phyloP scores from a whole-genome alignment of 306 rosid species.

The Prunus mume region DNA sequence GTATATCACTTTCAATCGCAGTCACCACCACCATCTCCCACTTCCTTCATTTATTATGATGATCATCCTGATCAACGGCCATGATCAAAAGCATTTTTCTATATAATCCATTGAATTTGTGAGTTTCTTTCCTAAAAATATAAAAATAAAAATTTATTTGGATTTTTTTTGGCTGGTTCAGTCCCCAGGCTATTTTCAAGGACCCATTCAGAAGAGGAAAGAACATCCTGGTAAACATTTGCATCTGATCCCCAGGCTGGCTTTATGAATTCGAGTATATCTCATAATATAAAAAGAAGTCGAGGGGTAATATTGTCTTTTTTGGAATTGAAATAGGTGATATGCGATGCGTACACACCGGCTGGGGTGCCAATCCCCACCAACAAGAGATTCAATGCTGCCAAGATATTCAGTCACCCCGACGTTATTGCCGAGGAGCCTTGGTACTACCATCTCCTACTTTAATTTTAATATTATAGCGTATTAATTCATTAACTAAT shows the following conservation, averaged over 20 bases:
- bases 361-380: conserved; percentile 54
- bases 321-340: conserved; percentile 24
- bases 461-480: too few relatives aligned
- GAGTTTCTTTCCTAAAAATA: too few relatives aligned
- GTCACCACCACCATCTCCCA: not conserved
- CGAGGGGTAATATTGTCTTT: conserved; percentile 7
- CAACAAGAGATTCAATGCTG: conserved; percentile 44
- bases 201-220: conserved; percentile 58
- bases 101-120: not conserved
- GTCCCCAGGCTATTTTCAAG: conserved; percentile 51
- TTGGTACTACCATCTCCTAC: conserved; percentile 29
- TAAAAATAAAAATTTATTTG: not conserved
- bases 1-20: not conserved
- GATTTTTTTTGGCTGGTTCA: not conserved
- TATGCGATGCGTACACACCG: conserved; percentile 49
- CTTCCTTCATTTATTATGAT: not conserved
- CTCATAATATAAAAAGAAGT: not conserved
- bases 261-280: too few relatives aligned
- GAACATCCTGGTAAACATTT: conserved; percentile 40
- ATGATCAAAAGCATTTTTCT: not conserved
- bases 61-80: not conserved
- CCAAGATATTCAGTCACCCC: conserved; percentile 43
- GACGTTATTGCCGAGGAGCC: conserved; percentile 51
- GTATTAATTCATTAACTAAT: not conserved
- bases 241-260: too few relatives aligned